Percentiles rank a stretch among this genome's conserved stretches.
Evolutionary conservation across 345 rosid genomes (phyloP).

Genomic region (Syzygium grande): DNA sequence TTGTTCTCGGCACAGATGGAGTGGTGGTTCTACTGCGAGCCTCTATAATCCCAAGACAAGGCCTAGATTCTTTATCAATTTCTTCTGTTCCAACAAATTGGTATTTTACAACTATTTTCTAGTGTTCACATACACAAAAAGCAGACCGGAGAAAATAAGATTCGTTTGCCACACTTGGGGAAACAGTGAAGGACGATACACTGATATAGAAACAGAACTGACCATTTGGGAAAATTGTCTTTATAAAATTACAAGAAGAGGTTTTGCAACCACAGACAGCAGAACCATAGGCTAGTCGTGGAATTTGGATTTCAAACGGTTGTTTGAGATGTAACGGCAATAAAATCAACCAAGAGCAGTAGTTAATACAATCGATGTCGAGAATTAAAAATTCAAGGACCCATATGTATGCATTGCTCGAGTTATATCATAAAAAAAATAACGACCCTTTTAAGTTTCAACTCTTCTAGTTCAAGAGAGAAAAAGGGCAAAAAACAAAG

Average conservation of each 20-base stretch:
- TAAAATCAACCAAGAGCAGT: neutral
- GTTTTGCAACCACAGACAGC: neutral
- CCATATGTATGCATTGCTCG: neutral
- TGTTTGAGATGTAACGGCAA: neutral
- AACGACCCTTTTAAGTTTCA: neutral
- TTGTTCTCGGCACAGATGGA: neutral
- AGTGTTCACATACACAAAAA: neutral
- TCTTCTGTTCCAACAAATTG: neutral
- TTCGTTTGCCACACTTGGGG: neutral
- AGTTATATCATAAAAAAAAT: neutral
- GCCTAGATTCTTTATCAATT: neutral
- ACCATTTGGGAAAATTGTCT: neutral
- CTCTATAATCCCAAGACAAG: neutral
- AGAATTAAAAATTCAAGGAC: neutral
- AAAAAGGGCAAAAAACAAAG: neutral
- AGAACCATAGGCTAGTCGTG: neutral
- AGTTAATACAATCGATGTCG: neutral
- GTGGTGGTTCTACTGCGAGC: neutral
- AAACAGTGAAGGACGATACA: neutral
- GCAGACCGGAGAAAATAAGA: neutral
- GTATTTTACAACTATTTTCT: neutral
- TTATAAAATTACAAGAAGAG: neutral
- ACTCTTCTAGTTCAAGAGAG: neutral
- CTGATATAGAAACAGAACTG: neutral
- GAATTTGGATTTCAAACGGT: neutral